phyloP scores from a whole-genome alignment of 805 yeast genomes.

The Saccharomyces kudriavzevii region DNA sequence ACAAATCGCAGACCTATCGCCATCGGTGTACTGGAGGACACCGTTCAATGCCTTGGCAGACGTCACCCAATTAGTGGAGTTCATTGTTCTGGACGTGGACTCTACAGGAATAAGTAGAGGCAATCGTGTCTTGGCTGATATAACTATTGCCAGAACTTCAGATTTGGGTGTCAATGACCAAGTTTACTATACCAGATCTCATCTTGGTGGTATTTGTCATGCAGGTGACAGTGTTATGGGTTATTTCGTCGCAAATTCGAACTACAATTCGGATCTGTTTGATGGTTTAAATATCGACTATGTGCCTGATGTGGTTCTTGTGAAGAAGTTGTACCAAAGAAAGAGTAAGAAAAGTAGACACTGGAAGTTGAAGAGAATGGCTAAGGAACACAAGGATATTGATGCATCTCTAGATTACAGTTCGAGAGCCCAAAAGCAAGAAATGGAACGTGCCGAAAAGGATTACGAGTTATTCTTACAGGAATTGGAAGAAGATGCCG shows the following conservation, averaged over 20 bases:
- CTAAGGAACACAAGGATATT: constrained; percentile 84
- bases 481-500: constrained; percentile 94
- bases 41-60: constrained; percentile 76
- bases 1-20: constrained; percentile 64
- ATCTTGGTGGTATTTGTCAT: constrained; percentile 87
- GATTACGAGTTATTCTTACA: constrained; percentile 94
- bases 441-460: constrained; percentile 82
- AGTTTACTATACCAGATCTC: constrained; percentile 79
- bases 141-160: constrained; percentile 79
- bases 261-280: constrained; percentile 81
- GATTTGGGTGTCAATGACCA: constrained; percentile 84
- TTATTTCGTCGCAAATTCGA: constrained; percentile 74
- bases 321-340: constrained; percentile 82
- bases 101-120: constrained; percentile 77
- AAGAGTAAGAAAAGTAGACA: constrained; percentile 65
- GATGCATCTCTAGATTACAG: constrained; percentile 57
- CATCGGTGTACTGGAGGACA: constrained; percentile 69
- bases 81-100: constrained; percentile 87
- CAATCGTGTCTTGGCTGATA: constrained; percentile 76
- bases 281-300: constrained; percentile 56
- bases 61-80: constrained; percentile 70
- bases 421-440: constrained; percentile 74
- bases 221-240: constrained; percentile 96
- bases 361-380: constrained; percentile 97
- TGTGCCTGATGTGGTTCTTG: constrained; percentile 77